These are phyloP conservation scores for Pyropia yezoensis DNA, from an alignment of 23 red algal genomes.

Conservation along the genomic window DNA sequence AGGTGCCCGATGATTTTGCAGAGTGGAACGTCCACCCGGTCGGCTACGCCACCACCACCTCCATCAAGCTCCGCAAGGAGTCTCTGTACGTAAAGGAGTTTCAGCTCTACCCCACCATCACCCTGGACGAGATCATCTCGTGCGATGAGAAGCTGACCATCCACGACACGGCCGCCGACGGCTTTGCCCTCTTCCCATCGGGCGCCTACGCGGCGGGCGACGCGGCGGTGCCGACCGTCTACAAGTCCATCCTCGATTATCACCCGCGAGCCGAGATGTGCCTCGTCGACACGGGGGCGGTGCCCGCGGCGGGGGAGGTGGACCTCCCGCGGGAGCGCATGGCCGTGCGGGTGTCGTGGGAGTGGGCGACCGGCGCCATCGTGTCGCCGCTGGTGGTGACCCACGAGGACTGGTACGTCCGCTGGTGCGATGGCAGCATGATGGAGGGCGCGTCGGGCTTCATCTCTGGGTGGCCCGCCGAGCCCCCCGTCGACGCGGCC, in stretches of 20 bases:
- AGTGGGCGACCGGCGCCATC: slow-evolving; percentile 15
- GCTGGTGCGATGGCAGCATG: slow-evolving; percentile 50
- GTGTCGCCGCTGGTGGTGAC: slow-evolving; percentile 15
- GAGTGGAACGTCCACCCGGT: slow-evolving; percentile 50
- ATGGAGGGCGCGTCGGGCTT: slow-evolving; percentile 47
- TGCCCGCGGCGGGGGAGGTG: no score
- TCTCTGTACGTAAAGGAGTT: slow-evolving; percentile 49
- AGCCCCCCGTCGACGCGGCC: not conserved
- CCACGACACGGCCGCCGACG: slow-evolving; percentile 1
- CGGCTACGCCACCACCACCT: slow-evolving; percentile 56
- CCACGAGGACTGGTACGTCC: slow-evolving; percentile 25
- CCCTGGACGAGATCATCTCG: slow-evolving; percentile 44
- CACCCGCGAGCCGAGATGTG: slow-evolving; percentile 14
- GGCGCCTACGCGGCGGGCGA: slow-evolving; percentile 26
- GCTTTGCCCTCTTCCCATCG: slow-evolving; percentile 11
- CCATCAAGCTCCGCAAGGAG: slow-evolving; percentile 30
- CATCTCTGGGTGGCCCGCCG: slow-evolving; percentile 32
- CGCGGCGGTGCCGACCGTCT: not conserved
- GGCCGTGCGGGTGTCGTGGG: slow-evolving; percentile 11
- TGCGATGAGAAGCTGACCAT: slow-evolving; percentile 32
- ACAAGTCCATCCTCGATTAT: slow-evolving; percentile 8
- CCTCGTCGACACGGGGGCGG: slow-evolving; percentile 14
- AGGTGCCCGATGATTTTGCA: slow-evolving; percentile 52
- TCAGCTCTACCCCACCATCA: slow-evolving; percentile 30
- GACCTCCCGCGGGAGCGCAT: not conserved